Base-by-base conservation (phyloP, 1,284 basidiomycete species). In the Mycena citricolor region DNA sequence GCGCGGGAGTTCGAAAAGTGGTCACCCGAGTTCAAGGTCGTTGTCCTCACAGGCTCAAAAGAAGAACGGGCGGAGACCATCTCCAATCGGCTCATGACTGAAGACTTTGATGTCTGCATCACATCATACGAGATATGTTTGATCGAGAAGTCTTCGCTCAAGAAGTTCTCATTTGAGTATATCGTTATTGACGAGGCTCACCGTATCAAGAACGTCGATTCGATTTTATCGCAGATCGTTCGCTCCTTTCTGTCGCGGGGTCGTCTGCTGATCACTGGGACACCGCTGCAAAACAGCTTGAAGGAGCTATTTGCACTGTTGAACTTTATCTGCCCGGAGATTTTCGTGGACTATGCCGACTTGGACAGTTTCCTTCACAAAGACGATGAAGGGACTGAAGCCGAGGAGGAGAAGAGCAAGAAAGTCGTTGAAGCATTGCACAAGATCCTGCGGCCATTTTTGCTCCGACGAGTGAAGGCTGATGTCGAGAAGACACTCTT, bases 181-280 rank as follows among this genome's bases (percentile, higher is more conserved):
- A 98, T 99, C 65, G 79, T 93, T 56, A 99, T 99, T 61, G 95
- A 99, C 69, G 97, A 99, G 69, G 97, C 95, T 1, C 97, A 99
- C 62, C 88, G 95, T 28, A 99, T 99, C 80, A 99, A 99, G 75
- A 99, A 99, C 59, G 94, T 95, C 58, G 93, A 99, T 63, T 97
- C 93, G 22, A 88, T 98, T 58, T 79, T 99, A 10, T 88, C 87
- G 13, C 93, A 98, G 68, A 97, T 99, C 59, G 94, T 99, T 41
- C 83, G 95, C 50, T 76, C 88, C 3, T 99, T 98, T 68, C 82
- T 82, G 56, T 90, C 87, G 33, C 82, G 95, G 31, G 92, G 91
- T 1, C 76, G 97, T 25, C 70, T 99, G 44, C 75, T 99, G 42
- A 99, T 99, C 60, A 99, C 95, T 1, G 97, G 95, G 25, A 99